Base-by-base conservation (phyloP, 2,329 filamentous ascomycete species). In the Chrysoporthe cubensis region DNA sequence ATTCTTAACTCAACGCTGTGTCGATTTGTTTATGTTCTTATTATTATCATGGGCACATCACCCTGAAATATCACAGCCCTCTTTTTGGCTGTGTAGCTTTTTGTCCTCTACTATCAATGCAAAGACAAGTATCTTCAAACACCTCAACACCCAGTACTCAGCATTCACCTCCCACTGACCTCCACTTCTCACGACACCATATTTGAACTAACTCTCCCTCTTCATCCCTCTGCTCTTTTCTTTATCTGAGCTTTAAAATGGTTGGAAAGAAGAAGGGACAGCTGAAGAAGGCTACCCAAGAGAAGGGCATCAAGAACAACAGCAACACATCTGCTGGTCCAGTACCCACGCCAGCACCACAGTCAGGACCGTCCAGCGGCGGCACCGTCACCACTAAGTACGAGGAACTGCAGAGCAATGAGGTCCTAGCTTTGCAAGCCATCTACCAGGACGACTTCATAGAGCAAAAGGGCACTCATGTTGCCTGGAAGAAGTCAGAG, bases 371-470 rank as follows among this genome's bases (percentile, higher is more conserved):
- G n/a, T 26, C 57, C 57, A 44, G 57, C 57, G 37, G n/a, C 57
- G 54, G 44, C 44, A 50, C 32, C 8, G 44, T 13, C 56, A 86
- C 82, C 72, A 85, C 85, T 18, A 82, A 94, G 75, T 97, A 97
- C 80, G 88, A 90, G 71, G 91, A 96, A 80, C 88, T 92, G 44
- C 96, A 98, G 80, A 85, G 91, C 74, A 92, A 97, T 76, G 96
- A 98, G 81, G 85, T 97, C 67, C 87, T 96, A 76, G 95, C 90
- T 57, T 84, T 98, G 68, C 86, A 91, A 74, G 92, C 95, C 54
- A 96, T 98, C 62, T 98, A 96, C 76, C 91, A 90, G 72, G 93
- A 97, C 69, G 94, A 97, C 76, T 97, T 93, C 75, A 85, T 91
- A 73, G 88, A 91, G 76, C 87, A 93, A 74, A 87, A 90, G 74